phyloP scores from a whole-genome alignment of 2,329 filamentous ascomycete species.

The Juglanconis juglandina region DNA sequence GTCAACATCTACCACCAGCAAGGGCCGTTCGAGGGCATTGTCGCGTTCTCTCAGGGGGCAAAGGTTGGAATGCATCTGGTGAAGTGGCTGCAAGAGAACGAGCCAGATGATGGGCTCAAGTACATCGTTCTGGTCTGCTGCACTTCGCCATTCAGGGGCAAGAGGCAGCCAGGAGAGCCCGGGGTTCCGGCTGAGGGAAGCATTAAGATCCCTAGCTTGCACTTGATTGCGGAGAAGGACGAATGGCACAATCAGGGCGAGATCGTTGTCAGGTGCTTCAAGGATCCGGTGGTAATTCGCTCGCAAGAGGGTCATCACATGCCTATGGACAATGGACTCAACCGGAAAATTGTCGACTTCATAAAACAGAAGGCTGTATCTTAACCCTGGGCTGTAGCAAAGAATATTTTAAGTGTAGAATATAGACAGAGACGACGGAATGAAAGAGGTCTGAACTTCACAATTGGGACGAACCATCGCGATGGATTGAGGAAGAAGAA shows the following conservation, averaged over 20 bases:
- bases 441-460: too few relatives aligned
- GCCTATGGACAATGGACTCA: conserved; percentile 8
- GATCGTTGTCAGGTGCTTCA: conserved; percentile 8
- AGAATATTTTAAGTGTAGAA: too few relatives aligned
- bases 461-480: too few relatives aligned
- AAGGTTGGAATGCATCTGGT: conserved; percentile 12
- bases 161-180: conserved; percentile 10
- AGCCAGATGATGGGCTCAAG: conserved; percentile 8
- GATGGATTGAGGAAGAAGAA: too few relatives aligned
- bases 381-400: not conserved
- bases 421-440: not conserved
- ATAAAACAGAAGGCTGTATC: not conserved
- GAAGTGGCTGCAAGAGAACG: conserved; percentile 12
- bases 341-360: conserved; percentile 2
- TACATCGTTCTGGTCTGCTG: conserved; percentile 9
- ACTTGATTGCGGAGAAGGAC: conserved; percentile 12
- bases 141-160: conserved; percentile 8
- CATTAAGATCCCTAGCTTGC: conserved; percentile 9
- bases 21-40: conserved; percentile 10
- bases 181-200: conserved; percentile 5
- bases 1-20: conserved; percentile 56
- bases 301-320: conserved; percentile 12
- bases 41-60: conserved; percentile 10
- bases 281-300: conserved; percentile 9
- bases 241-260: conserved; percentile 13